phyloP scores from a whole-genome alignment of 1,284 basidiomycete species.

The Austroboletus novae-zelandiae region DNA sequence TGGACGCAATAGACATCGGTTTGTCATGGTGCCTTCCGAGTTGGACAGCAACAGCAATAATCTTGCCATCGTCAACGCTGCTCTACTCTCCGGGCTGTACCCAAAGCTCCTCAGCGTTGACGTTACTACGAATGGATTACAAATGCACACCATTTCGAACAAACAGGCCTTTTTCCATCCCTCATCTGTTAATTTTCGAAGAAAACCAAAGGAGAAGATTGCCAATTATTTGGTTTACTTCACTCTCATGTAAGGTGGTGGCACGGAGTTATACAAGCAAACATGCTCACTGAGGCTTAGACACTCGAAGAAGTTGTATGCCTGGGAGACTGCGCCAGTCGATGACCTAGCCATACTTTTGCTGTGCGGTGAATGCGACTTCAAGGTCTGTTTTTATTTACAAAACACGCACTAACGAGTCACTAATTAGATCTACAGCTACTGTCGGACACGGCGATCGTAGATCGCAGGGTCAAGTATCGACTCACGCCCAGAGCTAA shows the following conservation, averaged over 20 bases:
- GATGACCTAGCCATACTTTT: constrained; percentile 84
- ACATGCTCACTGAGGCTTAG: constrained; percentile 39
- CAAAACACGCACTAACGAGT: neutral
- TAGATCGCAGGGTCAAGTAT: constrained; percentile 88
- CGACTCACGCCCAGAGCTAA: constrained; percentile 68
- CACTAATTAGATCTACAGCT: constrained; percentile 45
- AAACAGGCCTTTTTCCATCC: constrained; percentile 92
- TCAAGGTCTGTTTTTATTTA: constrained; percentile 58
- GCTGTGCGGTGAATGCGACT: constrained; percentile 90
- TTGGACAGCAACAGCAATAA: constrained; percentile 72
- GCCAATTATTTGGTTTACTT: constrained; percentile 82
- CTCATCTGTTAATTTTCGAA: constrained; percentile 84
- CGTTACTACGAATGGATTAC: constrained; percentile 43
- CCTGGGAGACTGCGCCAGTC: constrained; percentile 94
- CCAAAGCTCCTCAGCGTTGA: constrained; percentile 88
- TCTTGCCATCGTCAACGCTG: constrained; percentile 72
- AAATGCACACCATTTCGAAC: constrained; percentile 85
- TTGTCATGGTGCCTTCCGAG: constrained; percentile 73
- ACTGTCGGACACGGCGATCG: constrained; percentile 64
- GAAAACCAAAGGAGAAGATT: constrained; percentile 68
- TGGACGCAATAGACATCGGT: constrained; percentile 69
- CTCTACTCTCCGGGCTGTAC: constrained; percentile 86
- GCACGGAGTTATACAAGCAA: neutral
- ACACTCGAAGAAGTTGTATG: constrained; percentile 92
- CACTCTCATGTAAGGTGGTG: constrained; percentile 74